Base-by-base conservation (phyloP, 2,329 filamentous ascomycete genomes). In the Drechslerella coelobrocha region DNA sequence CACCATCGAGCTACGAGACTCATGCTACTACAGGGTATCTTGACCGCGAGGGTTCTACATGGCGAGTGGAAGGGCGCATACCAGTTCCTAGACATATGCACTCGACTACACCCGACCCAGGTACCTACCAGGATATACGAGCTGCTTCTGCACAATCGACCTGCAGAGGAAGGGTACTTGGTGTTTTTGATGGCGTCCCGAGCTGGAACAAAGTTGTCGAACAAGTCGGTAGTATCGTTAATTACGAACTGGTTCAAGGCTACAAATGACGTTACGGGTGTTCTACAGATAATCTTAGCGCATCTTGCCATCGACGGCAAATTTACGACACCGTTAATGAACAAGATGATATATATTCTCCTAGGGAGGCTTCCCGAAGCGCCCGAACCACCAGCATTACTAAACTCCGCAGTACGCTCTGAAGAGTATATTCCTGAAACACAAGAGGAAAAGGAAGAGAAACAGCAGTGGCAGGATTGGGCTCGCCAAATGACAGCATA, bases 41-140 rank as follows among this genome's bases (percentile, higher is more conserved):
- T 81, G 45, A 80, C 78, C 1, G 83, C 83, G 2, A 79, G 83
- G 43, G 69, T 83, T 2, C 73, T 81, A 2, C 75, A 78, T 29
- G 79, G 81, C 17, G 81, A 84, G 55, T 81, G 81, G 77, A 78
- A 76, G 37, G 79, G 78, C 8, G 81, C 82, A 1, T 85, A 84
- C 68, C 77, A 84, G 17, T 80, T 79, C 2, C 76, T 84, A 2
- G 83, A 85, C 74, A 81, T 81, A 8, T 78, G 78, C 1, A 75
- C 84, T 4, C 79, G 83, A 24, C 77, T 84, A 4, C 81, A 79
- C 63, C 83, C 83, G 1, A 78, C 78, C 0, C 76, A 78, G 21
- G 75, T 79, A 0, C 80, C 80, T 0, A 34, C 75, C 1, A 78
- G 81, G 7, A 78, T 83, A 71, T 81, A 83, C 73, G 79, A 79